Evolutionary conservation across 2,329 filamentous ascomycete genomes (phyloP).

Genomic region (Thyridium curvatum): DNA sequence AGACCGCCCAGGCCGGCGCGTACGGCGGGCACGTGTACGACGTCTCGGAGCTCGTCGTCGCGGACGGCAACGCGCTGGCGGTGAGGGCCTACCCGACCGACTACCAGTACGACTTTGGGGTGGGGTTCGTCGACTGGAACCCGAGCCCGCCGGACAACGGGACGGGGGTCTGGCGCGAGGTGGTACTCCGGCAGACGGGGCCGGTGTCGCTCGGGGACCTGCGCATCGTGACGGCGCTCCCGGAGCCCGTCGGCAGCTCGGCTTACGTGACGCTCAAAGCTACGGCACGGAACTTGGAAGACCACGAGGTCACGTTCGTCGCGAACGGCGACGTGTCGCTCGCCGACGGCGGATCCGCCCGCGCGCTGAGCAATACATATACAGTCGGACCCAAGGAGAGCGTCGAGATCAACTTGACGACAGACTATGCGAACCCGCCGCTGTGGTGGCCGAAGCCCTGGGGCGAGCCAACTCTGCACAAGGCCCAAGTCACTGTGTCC

Average conservation of each 20-base stretch:
- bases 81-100: conserved; percentile 51
- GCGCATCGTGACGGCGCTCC: conserved; percentile 36
- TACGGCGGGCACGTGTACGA: conserved; percentile 52
- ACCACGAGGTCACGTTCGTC: conserved; percentile 26
- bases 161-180: conserved; percentile 55
- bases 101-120: conserved; percentile 51
- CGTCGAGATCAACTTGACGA: conserved; percentile 29
- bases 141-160: conserved; percentile 56
- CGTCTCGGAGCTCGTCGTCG: conserved; percentile 36
- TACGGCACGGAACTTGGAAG: conserved; percentile 31
- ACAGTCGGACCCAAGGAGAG: conserved; percentile 26
- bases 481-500: conserved; percentile 17
- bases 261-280: conserved; percentile 29
- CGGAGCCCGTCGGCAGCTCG: conserved; percentile 12
- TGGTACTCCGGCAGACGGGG: conserved; percentile 49
- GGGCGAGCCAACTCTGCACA: conserved; percentile 38
- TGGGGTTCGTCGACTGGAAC: conserved; percentile 59
- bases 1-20: conserved; percentile 43
- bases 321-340: conserved; percentile 13
- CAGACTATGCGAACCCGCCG: conserved; percentile 32
- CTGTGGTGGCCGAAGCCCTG: conserved; percentile 59
- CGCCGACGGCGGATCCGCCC: conserved; percentile 6
- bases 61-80: conserved; percentile 41
- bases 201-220: conserved; percentile 37
- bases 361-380: conserved; percentile 22